Base-by-base conservation (phyloP, 2,329 filamentous ascomycete species). In the Fusarium duplospermum region DNA sequence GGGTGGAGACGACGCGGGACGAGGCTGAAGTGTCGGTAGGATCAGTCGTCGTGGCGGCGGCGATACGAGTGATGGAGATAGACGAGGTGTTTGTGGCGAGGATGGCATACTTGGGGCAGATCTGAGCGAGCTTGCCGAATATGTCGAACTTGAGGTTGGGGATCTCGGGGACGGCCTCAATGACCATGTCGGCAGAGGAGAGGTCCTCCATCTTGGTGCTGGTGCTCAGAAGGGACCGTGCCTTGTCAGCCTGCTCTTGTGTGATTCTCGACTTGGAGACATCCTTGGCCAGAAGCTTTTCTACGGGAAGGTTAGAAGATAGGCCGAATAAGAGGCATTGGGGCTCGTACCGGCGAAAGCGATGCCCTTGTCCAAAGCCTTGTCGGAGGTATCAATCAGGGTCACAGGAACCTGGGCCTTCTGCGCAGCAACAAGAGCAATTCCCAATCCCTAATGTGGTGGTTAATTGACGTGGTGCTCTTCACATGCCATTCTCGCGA, bases 61-160 rank as follows among this genome's bases (percentile, higher is more conserved):
- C 96, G 79, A 99, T 98, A 80, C 93, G 93, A 50, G 96, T 99
- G 82, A 99, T 98, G 70, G 94, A 96, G 81, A 99, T 99, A 71
- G 95, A 98, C n/a, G 95, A 98, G 8, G 96, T 99, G 86, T 99
- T 99, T 72, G 96, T 99, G 6, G 96, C 96, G 38, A 99, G 90
- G 78, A 99, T 94, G 68, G 96, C 91, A 81, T 98, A 94, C 62
- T 92, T 87, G 13, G 94, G 92, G 76, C 93, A 95, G 76, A 97
- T 91, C 78, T 93, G 86, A 8, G 95, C 95, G 13, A 99, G 89
- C 79, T 93, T 89, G 74, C 90, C 86, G 85, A 99, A 99, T 76
- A 99, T 97, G 74, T 92, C 91, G 75, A 92, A 91, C 85, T 99
- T 99, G 73, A 99, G 89, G 61, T 92, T 87, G 45, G 93, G 92